Percentiles rank a stretch among this genome's conserved stretches.
These are phyloP conservation scores for Suillus cothurnatus DNA, from an alignment of 768 basidiomycete species.

Conservation along the genomic window DNA sequence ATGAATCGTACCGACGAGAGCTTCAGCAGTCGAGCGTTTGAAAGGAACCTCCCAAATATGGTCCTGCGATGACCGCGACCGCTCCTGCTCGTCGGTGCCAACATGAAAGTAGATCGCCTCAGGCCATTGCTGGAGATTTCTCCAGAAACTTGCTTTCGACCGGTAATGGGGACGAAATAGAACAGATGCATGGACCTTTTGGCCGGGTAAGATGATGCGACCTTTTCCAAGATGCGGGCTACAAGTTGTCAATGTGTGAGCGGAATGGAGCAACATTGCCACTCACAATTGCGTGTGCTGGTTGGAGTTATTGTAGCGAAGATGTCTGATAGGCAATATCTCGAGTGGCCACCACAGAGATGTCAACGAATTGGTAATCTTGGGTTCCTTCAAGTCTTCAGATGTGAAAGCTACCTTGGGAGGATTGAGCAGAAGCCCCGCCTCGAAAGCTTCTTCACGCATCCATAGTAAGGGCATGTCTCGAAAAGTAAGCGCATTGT, in stretches of 20 bases:
- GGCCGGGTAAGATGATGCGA: constrained; percentile 30
- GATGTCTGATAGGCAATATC: constrained; percentile 23
- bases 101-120: constrained; percentile 15
- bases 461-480: constrained; percentile 34
- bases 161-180: constrained; percentile 34
- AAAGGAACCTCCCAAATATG: constrained; percentile 24
- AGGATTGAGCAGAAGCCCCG: constrained; percentile 24
- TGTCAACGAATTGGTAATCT: constrained; percentile 20
- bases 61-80: constrained; percentile 9
- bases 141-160: constrained; percentile 25
- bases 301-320: constrained; percentile 33
- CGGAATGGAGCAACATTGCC: not conserved
- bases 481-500: constrained; percentile 23
- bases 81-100: not conserved
- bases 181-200: constrained; percentile 34
- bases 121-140: constrained; percentile 26
- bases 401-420: constrained; percentile 32
- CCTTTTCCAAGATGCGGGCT: constrained; percentile 31
- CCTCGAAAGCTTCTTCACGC: constrained; percentile 31
- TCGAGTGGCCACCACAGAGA: constrained; percentile 28
- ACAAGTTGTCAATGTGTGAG: constrained; percentile 11
- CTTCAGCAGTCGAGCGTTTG: constrained; percentile 20
- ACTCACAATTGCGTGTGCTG: constrained; percentile 23
- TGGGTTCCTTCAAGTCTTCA: constrained; percentile 25
- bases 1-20: constrained; percentile 17